Base-by-base conservation (phyloP, 75 land plant species). In the Isoetes taiwanensis region DNA sequence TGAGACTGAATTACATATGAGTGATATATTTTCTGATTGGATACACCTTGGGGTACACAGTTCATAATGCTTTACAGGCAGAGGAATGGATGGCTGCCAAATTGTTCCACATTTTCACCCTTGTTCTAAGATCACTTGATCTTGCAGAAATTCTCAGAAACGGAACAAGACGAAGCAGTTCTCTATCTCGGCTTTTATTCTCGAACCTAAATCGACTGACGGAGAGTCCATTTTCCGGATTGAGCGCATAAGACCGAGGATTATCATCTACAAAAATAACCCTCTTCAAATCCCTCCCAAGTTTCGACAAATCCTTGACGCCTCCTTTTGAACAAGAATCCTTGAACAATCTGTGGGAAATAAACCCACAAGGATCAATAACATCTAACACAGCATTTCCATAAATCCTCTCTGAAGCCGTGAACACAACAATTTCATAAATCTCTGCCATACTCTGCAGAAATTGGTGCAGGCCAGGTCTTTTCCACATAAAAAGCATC, bases 181-280 rank as follows among this genome's bases (percentile, higher is more conserved):
- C n/a, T n/a, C n/a, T n/a, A n/a, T n/a, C n/a, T n/a, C n/a, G n/a
- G n/a, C n/a, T n/a, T n/a, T n/a, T n/a, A n/a, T n/a, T n/a, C n/a
- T n/a, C n/a, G n/a, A n/a, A n/a, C n/a, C n/a, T n/a, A n/a, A n/a
- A n/a, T n/a, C n/a, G n/a, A 20, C 31, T 48, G 28, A 90, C 64
- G 8, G 77, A 80, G 1, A 90, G 34, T 9, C 82, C 94, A 55
- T 90, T 90, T 29, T 78, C 72, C 29, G 81, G 82, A 46, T 90
- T 81, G 20, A 80, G 35, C 20, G 48, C 0, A 56, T 80, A 86
- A 0, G 85, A 67, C 43, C 76, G 72, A 2, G 94, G 97, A 14
- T 80, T 90, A 41, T 90, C 86, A 37, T 90, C 97, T 2, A 90
- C 80, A 8, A 90, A 80, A 38, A 80, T 75, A 28, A 74, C 77